Percentiles rank a stretch among this genome's conserved stretches.
Conservation (phyloP, 192 early-diverging fungal species). For the Linnemannia schmuckeri region DNA sequence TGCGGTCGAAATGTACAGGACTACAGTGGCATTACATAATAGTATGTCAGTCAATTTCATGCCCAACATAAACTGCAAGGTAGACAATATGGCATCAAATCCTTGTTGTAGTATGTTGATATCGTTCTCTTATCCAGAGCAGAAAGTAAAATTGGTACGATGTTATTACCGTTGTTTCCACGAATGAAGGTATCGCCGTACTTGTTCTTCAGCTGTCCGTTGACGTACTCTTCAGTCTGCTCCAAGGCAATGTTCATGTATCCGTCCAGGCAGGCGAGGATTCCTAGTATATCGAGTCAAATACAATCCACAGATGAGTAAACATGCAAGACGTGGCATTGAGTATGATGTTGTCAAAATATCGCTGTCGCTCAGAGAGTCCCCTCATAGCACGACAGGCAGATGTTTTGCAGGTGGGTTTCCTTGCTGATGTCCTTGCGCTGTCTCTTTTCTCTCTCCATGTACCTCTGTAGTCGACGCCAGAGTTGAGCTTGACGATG, state of each 20-base stretch:
- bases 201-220: slow-evolving; percentile 92
- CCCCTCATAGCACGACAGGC: not conserved
- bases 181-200: slow-evolving; percentile 98
- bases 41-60: not conserved
- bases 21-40: slow-evolving; percentile 9
- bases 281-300: slow-evolving; percentile 62
- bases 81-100: not conserved
- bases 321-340: not conserved
- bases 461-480: slow-evolving; percentile 94
- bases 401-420: not conserved
- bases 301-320: not conserved
- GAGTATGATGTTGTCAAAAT: not conserved
- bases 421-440: not conserved
- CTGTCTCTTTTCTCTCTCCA: not conserved
- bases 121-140: too few relatives aligned
- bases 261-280: slow-evolving; percentile 93
- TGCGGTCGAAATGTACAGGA: slow-evolving; percentile 53
- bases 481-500: slow-evolving; percentile 94
- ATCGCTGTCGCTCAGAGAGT: not conserved
- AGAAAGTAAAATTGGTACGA: too few relatives aligned
- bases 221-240: slow-evolving; percentile 95
- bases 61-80: not conserved
- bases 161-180: slow-evolving; percentile 89
- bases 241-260: slow-evolving; percentile 99
- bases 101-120: too few relatives aligned